Conservation (phyloP, 495 filamentous ascomycete species). For the Coniosporium apollinis region DNA sequence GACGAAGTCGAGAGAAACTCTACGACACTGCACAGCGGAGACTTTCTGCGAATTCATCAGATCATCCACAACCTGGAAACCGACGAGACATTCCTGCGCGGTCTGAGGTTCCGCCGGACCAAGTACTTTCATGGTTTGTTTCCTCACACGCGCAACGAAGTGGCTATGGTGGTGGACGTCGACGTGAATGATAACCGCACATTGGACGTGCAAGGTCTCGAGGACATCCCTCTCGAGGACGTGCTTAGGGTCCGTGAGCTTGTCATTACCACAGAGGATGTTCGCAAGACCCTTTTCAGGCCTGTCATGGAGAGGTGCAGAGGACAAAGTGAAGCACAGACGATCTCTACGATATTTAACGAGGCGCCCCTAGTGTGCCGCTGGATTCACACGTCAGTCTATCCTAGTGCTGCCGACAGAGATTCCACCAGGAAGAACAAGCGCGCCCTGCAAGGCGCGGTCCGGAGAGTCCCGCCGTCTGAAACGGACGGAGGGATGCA, state of each 20-base stretch:
- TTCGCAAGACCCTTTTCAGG: slow-evolving; percentile 4
- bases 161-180: slow-evolving; percentile 32
- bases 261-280: slow-evolving; percentile 27
- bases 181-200: slow-evolving; percentile 26
- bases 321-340: slow-evolving; percentile 23
- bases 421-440: background rate
- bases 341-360: slow-evolving; percentile 11
- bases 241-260: slow-evolving; percentile 26
- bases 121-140: slow-evolving; percentile 8
- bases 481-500: background rate
- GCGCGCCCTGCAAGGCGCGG: background rate
- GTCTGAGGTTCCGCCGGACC: slow-evolving; percentile 10
- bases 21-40: slow-evolving; percentile 11
- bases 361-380: slow-evolving; percentile 12
- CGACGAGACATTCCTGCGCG: slow-evolving; percentile 9
- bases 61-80: slow-evolving; percentile 8
- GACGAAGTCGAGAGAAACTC: too few species aligned
- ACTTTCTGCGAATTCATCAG: slow-evolving; percentile 13
- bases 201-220: slow-evolving; percentile 26
- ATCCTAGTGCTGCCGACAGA: too few species aligned
- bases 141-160: slow-evolving; percentile 29
- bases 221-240: slow-evolving; percentile 23
- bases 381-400: slow-evolving; percentile 4
- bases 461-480: background rate
- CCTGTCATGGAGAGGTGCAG: slow-evolving; percentile 12